Evolutionary conservation across 2,329 filamentous ascomycete species (phyloP), one percentile per base, ranked within the genome.

Genomic region (Ophiobolus disseminans): DNA sequence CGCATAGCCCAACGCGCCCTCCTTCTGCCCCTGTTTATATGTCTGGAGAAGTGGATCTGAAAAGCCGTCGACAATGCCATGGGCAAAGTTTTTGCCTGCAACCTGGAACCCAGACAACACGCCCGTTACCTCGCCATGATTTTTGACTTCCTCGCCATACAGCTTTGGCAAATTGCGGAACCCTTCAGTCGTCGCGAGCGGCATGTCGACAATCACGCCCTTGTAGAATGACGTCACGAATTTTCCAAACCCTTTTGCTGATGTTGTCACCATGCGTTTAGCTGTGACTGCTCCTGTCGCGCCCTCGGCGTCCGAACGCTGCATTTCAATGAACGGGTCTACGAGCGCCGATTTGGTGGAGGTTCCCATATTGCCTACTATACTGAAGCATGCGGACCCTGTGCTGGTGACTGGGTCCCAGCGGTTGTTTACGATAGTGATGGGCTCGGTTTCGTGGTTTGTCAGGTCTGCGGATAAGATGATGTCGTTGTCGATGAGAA

Each of bases 381-480:
- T 81, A 5, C 78, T 77, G 16, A 81, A 75, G 4, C 86, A 53
- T 0, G 86, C 85, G 3, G 83, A 82, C 2, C 80, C 79, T 4
- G 82, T 75, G 3, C 86, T 85, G 1, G 86, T 88, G n/a, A 90
- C 73, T 0, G 87, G 87, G 63, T 89, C 87, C 6, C 86, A 76
- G 14, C 74, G 62, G 1, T 54, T 49, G 31, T 67, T 67, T 5
- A 69, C 63, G 19, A 76, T 75, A 14, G 51, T 38, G 14, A 72
- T 59, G 1, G 62, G 58, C 3, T 63, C 53, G 8, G 55, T 56
- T 42, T 57, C 45, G 46, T 60, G 45, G n/a, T 57, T 53, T 34
- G 55, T 62, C 4, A 70, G 42, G 30, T 69, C 57, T 9, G 45
- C 48, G 4, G 45, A 31, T 9, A 31, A 47, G 8, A 69, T 48